Base-by-base conservation (phyloP, 331 rosid species). In the Dryas integrifolia region DNA sequence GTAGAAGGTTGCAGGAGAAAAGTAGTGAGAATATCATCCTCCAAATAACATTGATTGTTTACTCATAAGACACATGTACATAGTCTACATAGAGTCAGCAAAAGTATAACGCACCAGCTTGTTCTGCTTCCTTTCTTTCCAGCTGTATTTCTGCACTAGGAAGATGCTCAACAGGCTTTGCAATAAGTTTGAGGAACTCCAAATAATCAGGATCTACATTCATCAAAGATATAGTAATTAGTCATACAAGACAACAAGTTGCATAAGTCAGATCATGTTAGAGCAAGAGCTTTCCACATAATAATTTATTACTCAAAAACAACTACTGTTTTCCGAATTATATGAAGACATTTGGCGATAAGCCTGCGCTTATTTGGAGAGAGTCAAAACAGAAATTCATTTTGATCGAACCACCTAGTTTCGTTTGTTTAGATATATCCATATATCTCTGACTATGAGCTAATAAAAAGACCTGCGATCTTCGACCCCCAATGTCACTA, bases 101-200 rank as follows among this genome's bases (percentile, higher is more conserved):
- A 69, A 68, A 46, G 63, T n/a, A 70, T 39, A 50, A 80, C 88
- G 48, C 46, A 95, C 98, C 98, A 75, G 93, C 86, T 88, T 80
- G 97, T 77, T 92, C 97, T 30, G 99, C 97, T 89, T 95, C 97
- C 82, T 84, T 95, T 83, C 99, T 89, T 80, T 95, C 99, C 85
- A 95, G 81, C 76, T 95, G 99, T 81, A 95, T 89, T 73, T 95
- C 99, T 39, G 99, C 99, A 86, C 99, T 95, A 9, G 97, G 98
- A 77, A 95, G 97, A 85, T 95, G 88, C 81, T 92, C 97, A 5
- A 81, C 82, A 12, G 97, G 93, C 77, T 87, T 86, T 48, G 96
- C 89, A 82, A 92, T 88, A 79, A 84, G 55, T 79, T 95, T 88
- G 70, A 95, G 96, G 65, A 95, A 95, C 88, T 95, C 98, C 58